Evolutionary conservation across 169 alveolate genomes (phyloP).

Genomic region (Plasmodium ovale): DNA sequence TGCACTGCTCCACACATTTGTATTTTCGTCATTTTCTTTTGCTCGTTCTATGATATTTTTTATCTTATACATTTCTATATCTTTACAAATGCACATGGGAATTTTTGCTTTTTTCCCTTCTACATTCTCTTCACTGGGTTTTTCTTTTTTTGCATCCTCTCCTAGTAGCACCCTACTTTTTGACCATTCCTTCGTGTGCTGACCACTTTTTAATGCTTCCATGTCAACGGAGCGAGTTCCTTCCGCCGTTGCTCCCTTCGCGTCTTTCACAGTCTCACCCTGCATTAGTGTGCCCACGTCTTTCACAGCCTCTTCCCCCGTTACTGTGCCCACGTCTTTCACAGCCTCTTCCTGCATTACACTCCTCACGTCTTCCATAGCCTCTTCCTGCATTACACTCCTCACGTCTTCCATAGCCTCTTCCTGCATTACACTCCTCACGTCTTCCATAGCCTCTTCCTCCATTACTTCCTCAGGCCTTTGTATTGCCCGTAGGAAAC

Average conservation of each 20-base stretch:
- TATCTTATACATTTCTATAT: constrained; percentile 9
- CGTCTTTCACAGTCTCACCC: too few species aligned
- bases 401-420: neutral
- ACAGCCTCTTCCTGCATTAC: too few species aligned
- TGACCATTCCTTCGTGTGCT: neutral
- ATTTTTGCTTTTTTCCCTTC: neutral
- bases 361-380: too few species aligned
- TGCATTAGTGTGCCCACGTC: too few species aligned
- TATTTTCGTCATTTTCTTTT: neutral
- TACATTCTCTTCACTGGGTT: neutral
- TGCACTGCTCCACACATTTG: neutral
- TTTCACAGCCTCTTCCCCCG: too few species aligned
- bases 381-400: too few species aligned
- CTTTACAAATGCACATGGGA: constrained; percentile 8
- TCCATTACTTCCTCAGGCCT: neutral
- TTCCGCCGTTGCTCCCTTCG: too few species aligned
- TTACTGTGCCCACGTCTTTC: too few species aligned
- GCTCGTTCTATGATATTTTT: neutral
- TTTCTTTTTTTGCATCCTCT: neutral
- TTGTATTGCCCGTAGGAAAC: constrained; percentile 7
- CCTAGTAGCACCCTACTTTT: neutral
- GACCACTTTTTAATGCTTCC: too few species aligned
- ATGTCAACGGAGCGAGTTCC: too few species aligned
- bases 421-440: neutral
- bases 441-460: neutral